Evolutionary conservation across 331 rosid genomes (phyloP), one percentile per base, ranked within the genome.

Genomic region (Prunus yedoensis): DNA sequence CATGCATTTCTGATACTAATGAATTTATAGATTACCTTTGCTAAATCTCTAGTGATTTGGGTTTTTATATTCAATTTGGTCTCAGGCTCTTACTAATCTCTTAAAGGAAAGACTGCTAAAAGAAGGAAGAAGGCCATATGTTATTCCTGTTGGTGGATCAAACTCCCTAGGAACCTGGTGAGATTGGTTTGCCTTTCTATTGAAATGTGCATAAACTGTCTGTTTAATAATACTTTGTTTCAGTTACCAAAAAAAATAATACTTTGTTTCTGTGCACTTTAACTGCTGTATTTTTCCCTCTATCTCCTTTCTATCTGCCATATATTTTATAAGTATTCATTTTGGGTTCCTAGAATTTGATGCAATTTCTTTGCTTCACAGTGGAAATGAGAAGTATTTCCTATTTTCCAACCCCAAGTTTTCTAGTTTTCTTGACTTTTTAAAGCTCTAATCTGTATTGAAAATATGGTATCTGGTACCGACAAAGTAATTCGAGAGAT

Each of bases 91-190:
- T 68, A 41, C 91, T 52, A 76, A 89, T 71, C 15, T 67, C 80
- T 86, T 94, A 15, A 90, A 87, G 85, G 87, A 88, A 73, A 94
- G 82, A 83, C 87, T 94, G 84, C 73, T 86, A 41, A 88, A 81
- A 18, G 92, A 92, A 87, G 99, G 97, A 71, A 90, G 91, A 85
- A 89, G 81, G 74, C 97, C 99, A 25, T 94, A 94, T 75, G 88
- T 90, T 77, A 90, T 94, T 83, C 97, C 99, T 3, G 91, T 88
- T 27, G 97, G 97, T 23, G 97, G 99, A 79, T 94, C 99, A 68
- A 89, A 94, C 80, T 88, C 96, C 51, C 81, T 89, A 5, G 99
- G 97, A 74, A 92, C 97, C 72, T 94, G 99, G 99, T 94, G 83
- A 80, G 90, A 74, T 75, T 78, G 68, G 63, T 57, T 59, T 80